Evolutionary conservation across 2,329 filamentous ascomycete species (phyloP), one percentile per base, ranked within the genome.

Genomic region (Furcasterigmium furcatum): DNA sequence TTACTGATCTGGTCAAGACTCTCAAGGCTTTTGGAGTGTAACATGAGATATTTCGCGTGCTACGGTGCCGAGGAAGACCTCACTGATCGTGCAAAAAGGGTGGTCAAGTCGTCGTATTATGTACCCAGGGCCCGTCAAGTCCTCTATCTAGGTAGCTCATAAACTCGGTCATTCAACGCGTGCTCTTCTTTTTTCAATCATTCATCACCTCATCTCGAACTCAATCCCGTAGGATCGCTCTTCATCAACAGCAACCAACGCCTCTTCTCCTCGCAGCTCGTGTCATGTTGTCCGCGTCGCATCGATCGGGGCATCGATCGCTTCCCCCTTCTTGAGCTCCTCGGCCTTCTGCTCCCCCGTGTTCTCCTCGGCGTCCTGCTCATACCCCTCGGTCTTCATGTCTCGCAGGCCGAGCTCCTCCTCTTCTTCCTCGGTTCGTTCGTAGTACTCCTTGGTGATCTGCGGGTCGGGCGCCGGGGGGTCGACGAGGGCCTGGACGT

Each of bases 321-420:
- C 45, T 9, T 44, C 50, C n/a, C 48, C 46, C 30, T 50, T 52
- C 43, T 46, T 48, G 9, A 45, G 46, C 44, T 45, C 44, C 16
- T 52, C 44, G 38, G 46, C 44, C 35, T 46, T 32, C 38, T 36
- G 32, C 13, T 21, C 38, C 24, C 41, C 46, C 14, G 22, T 36
- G 18, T 27, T n/a, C 41, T 21, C 48, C 32, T 59, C 64, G 2
- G 58, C 48, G 49, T 82, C 77, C 44, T 82, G 73, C 64, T 86
- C 86, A 60, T 99, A 97, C 0, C 83, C 84, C 64, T 97, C 91
- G 0, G 84, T 83, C 76, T 92, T 94, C 84, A 99, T 99, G 61
- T 99, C 94, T 48, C 74, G 83, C 53, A 99, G 70, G 0, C 94
- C 94, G 10, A 99, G 72, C 48, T 96, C 89, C 59, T 99, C 94